Evolutionary conservation across 116 monocot genomes (phyloP), one percentile per base, ranked within the genome.

Genomic region (Dioscorea cayenensis): DNA sequence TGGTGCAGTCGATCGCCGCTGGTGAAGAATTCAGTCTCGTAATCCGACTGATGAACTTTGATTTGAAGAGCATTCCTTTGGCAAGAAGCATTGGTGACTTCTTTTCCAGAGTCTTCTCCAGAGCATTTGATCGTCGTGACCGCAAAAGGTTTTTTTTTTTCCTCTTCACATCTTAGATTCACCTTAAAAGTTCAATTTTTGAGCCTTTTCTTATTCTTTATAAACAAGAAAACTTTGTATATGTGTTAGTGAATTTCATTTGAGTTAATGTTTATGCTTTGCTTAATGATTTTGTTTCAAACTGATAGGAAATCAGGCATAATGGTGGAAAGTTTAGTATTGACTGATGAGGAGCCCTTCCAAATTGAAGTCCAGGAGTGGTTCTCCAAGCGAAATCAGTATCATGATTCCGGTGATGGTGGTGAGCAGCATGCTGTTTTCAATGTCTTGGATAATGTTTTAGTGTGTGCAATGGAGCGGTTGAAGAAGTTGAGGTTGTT

Each of bases 371-470:
- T 71, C 14, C 62, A 65, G 14, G 76, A 72, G 28, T 77, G 61
- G 59, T 68, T 79, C 48, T 63, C 51, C 23, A 78, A 85, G 20
- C 71, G 60, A n/a, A 64, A 73, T 6, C 51, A 36, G 29, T 19
- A 72, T 50, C 50, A 67, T 12, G 48, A 66, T 8, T 19, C 66
- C 43, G 48, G 76, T 16, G 76, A 74, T 63, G 83, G 67, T 10
- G 63, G 55, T 50, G 79, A 85, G 58, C 72, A 67, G 20, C 76
- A 72, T 43, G 74, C 79, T 32, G 77, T 79, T 48, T 85, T 81
- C 71, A 81, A 81, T 83, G 91, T 83, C 22, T 65, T 87, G 70
- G 91, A 91, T 72, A 64, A 70, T 27, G 77, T 85, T 28, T 79
- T 88, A 36, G 67, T 77, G 14, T 81, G 79, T 35, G 77, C 81